Evolutionary conservation across 2,329 filamentous ascomycete species (phyloP), one percentile per base, ranked within the genome.

Genomic region (Cordyceps tenuipes): DNA sequence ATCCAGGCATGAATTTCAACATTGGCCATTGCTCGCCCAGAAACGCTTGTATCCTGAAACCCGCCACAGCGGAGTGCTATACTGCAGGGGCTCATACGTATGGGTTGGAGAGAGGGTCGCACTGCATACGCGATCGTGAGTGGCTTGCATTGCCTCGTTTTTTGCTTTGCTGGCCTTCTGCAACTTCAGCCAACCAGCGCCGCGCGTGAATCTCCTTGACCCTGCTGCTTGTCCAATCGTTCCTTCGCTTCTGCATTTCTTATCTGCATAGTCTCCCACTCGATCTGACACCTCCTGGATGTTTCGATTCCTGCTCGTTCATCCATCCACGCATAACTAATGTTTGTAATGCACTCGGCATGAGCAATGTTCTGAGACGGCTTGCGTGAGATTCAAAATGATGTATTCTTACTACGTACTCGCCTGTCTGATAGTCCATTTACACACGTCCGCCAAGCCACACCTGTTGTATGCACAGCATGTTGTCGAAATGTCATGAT

Each of bases 61-160:
- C 57, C 29, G 57, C 57, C 57, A 60, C 57, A 55, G 57, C 57
- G 57, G 57, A 54, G 57, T 12, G 41, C 29, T 17, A 12, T 59
- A 13, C 39, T 47, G 46, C 57, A 59, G 57, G 57, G 49, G 49
- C n/a, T 9, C 17, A 46, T n/a, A 9, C 43, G 8, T 43, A 19
- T 43, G 15, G 41, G 15, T 19, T 19, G 34, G 39, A 43, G 39
- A 53, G 39, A 59, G 49, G 41, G 57, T 48, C 17, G n/a, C 13
- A 51, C 56, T n/a, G 15, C 46, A 34, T 13, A 47, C 44, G 19
- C 34, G 56, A 59, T 59, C 56, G 56, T 44, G 46, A 26, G 44
- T 34, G 43, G 43, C 43, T 46, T 46, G 39, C 19, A 21, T 21
- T 19, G 9, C n/a, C 43, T 46, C 43, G 43, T 5, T 6, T 21